These are phyloP conservation scores for Dactylonectria macrodidyma DNA, from an alignment of 2,329 filamentous ascomycete genomes.

Conservation along the genomic window DNA sequence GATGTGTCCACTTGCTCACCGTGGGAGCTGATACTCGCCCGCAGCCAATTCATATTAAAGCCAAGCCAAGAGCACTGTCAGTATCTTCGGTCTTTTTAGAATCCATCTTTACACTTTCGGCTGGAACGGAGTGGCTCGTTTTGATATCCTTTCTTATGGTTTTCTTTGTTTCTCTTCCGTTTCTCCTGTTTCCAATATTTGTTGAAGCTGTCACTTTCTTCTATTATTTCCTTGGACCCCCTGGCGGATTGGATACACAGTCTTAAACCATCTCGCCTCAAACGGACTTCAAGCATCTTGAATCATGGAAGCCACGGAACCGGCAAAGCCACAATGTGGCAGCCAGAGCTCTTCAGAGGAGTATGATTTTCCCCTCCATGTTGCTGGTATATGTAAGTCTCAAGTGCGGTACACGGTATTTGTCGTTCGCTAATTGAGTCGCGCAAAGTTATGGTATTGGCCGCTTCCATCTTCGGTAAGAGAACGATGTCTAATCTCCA, in stretches of 20 bases:
- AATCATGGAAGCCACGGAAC: constrained; percentile 8
- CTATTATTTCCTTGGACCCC: too few species aligned
- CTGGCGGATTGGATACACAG: neutral
- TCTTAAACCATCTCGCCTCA: neutral
- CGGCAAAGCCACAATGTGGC: constrained; percentile 50
- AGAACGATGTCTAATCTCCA: rapidly evolving
- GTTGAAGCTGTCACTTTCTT: neutral
- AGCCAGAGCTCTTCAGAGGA: constrained; percentile 23
- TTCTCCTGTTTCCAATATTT: neutral
- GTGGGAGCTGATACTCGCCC: neutral
- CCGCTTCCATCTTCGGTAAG: constrained; percentile 47
- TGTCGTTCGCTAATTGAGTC: neutral
- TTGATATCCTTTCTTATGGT: neutral
- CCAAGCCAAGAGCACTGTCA: neutral
- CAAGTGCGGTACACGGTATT: neutral
- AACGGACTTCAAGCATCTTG: neutral
- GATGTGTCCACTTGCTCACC: neutral
- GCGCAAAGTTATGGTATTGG: constrained; percentile 44
- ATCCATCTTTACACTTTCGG: constrained; percentile 19
- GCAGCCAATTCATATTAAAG: neutral
- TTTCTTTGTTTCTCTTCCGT: neutral
- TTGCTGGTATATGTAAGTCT: constrained; percentile 50
- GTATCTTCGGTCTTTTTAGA: neutral
- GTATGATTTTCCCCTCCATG: constrained; percentile 49
- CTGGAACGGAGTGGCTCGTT: constrained; percentile 22